Evolutionary conservation across 1,139 yeast species (phyloP).

Genomic region (Nadsonia starkeyi-henricii): DNA sequence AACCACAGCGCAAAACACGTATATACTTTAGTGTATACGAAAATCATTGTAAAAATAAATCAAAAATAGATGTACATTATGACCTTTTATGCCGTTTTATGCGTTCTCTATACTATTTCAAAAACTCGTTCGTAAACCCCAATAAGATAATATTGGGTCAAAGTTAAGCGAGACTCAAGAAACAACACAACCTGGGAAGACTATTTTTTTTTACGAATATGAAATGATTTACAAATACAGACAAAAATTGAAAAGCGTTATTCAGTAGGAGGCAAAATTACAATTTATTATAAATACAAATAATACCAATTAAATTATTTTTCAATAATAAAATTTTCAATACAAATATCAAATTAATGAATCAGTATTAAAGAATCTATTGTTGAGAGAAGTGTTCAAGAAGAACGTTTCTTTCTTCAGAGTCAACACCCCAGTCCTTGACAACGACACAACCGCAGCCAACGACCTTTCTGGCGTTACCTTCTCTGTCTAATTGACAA

Average conservation of each 20-base stretch:
- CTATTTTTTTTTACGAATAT: no score
- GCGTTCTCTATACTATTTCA: no score
- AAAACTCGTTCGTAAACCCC: no score
- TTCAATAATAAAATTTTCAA: not conserved
- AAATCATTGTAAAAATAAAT: not conserved
- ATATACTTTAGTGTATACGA: conserved; percentile 1
- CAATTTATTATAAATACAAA: conserved; percentile 1
- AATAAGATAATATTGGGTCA: no score
- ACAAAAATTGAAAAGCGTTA: no score
- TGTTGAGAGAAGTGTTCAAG: conserved; percentile 94
- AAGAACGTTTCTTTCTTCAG: conserved; percentile 94
- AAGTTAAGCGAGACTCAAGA: no score
- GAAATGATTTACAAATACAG: no score
- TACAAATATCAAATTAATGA: conserved; percentile 23
- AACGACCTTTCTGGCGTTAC: conserved; percentile 99
- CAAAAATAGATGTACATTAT: not conserved
- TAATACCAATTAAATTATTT: not conserved
- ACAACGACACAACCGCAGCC: conserved; percentile 99
- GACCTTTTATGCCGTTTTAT: no score
- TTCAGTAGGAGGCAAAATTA: not conserved
- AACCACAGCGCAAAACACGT: conserved; percentile 4
- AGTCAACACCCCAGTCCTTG: conserved; percentile 99
- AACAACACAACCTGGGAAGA: no score
- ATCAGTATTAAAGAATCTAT: conserved; percentile 24
- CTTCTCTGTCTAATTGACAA: conserved; percentile 99